phyloP scores from a whole-genome alignment of 2,329 filamentous ascomycete species.

The Ceratocystis smalleyi region DNA sequence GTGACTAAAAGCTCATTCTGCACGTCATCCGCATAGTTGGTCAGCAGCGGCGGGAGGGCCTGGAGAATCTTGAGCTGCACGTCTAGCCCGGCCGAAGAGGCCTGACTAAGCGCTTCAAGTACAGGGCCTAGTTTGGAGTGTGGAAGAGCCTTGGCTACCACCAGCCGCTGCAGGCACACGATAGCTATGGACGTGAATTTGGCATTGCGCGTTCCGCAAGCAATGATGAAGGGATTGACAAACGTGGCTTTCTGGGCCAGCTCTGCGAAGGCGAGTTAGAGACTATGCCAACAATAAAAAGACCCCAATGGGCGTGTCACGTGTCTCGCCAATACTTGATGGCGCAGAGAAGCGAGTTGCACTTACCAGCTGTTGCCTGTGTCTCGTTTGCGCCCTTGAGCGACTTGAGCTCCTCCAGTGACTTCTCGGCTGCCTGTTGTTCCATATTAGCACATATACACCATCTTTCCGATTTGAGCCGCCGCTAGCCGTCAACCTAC shows the following conservation, averaged over 20 bases:
- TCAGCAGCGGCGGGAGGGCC: conserved; percentile 71
- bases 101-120: conserved; percentile 74
- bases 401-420: conserved; percentile 71
- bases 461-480: background rate
- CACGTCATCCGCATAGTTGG: conserved; percentile 75
- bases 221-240: conserved; percentile 84
- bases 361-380: conserved; percentile 53
- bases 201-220: conserved; percentile 75
- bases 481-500: conserved; percentile 29
- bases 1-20: conserved; percentile 67
- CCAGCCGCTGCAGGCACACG: conserved; percentile 74
- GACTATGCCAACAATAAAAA: background rate
- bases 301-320: background rate
- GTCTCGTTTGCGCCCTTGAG: conserved; percentile 60
- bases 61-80: conserved; percentile 94
- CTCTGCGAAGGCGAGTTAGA: conserved; percentile 37
- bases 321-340: background rate
- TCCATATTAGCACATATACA: background rate
- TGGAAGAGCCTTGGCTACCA: conserved; percentile 66
- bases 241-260: conserved; percentile 69
- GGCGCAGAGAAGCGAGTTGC: background rate
- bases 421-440: conserved; percentile 72
- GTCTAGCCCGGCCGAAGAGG: conserved; percentile 64
- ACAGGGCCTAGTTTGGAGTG: conserved; percentile 69
- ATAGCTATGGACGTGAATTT: conserved; percentile 82